Evolutionary conservation across 2,329 filamentous ascomycete genomes (phyloP).

Genomic region (Samsoniella hepiali): DNA sequence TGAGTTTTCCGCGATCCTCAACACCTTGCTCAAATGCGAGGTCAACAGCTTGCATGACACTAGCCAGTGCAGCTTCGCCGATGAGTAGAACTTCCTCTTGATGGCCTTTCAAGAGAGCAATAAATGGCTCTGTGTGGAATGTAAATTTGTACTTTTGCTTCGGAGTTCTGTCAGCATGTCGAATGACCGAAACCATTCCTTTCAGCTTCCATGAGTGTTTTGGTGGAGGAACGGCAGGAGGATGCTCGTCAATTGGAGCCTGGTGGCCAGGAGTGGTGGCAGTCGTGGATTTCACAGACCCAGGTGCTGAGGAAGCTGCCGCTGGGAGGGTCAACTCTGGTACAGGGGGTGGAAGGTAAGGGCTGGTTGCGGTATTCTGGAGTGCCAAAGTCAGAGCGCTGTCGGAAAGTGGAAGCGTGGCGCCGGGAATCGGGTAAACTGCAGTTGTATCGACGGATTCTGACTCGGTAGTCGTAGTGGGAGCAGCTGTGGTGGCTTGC

Average conservation of each 20-base stretch:
- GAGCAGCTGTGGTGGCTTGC: neutral
- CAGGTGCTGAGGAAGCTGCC: slow-evolving; percentile 31
- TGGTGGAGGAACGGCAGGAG: slow-evolving; percentile 62
- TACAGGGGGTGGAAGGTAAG: slow-evolving; percentile 34
- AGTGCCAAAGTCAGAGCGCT: slow-evolving; percentile 31
- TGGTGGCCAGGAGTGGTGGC: slow-evolving; percentile 24
- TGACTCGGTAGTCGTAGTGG: slow-evolving; percentile 26
- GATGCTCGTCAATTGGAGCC: slow-evolving; percentile 32
- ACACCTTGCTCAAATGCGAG: slow-evolving; percentile 72
- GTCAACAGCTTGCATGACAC: slow-evolving; percentile 85
- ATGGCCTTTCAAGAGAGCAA: slow-evolving; percentile 89
- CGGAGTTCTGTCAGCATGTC: slow-evolving; percentile 93
- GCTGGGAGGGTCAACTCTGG: slow-evolving; percentile 30
- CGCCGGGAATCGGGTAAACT: slow-evolving; percentile 22
- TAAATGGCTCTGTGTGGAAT: slow-evolving; percentile 94
- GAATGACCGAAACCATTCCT: slow-evolving; percentile 92
- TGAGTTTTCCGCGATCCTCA: slow-evolving; percentile 86
- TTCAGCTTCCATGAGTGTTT: slow-evolving; percentile 98
- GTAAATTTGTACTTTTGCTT: slow-evolving; percentile 99
- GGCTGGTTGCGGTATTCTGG: slow-evolving; percentile 36
- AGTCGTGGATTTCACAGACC: slow-evolving; percentile 35
- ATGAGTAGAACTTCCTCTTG: slow-evolving; percentile 95
- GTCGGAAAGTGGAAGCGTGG: slow-evolving; percentile 34
- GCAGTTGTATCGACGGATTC: slow-evolving; percentile 24
- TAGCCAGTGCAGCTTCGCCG: slow-evolving; percentile 82